These are phyloP conservation scores for Plenodomus tracheiphilus DNA, from an alignment of 2,329 filamentous ascomycete species.

Conservation along the genomic window DNA sequence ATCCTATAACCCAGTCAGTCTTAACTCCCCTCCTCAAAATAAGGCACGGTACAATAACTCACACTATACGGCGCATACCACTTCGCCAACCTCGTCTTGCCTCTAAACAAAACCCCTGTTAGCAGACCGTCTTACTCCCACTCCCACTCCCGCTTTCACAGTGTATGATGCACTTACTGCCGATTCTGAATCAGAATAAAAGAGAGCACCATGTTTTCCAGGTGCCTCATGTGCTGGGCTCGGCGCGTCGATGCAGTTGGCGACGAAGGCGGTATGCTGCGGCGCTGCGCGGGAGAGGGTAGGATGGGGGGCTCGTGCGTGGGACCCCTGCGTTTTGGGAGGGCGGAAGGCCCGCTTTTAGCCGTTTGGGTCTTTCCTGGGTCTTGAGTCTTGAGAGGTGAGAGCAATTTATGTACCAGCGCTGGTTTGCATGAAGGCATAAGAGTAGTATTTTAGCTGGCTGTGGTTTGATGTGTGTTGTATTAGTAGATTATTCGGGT, in stretches of 20 bases:
- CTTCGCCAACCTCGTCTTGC: constrained; percentile 97
- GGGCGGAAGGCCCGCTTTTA: not conserved
- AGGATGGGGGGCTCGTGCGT: not conserved
- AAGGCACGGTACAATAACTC: constrained; percentile 33
- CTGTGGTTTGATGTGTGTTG: no score
- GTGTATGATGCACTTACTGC: constrained; percentile 63
- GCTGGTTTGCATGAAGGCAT: no score
- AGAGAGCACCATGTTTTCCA: constrained; percentile 66
- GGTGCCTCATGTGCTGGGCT: constrained; percentile 8
- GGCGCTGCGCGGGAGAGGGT: not conserved
- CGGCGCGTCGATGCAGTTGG: constrained; percentile 3
- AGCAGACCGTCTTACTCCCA: no score
- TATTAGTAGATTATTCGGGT: no score
- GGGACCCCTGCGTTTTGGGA: not conserved
- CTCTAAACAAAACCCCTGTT: constrained; percentile 61
- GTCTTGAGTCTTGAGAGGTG: no score
- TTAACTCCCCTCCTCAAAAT: not conserved
- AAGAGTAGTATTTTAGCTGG: no score
- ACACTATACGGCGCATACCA: constrained; percentile 97
- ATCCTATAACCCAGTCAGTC: constrained; percentile 58
- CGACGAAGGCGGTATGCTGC: no score
- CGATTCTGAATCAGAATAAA: constrained; percentile 91
- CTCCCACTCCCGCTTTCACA: no score
- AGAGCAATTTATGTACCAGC: no score
- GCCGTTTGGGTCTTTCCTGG: no score